A percentile compares a stretch with the other conserved stretches of the same genome.
Conservation (phyloP, 139 green algal species). For the Chlorella ohadii region DNA sequence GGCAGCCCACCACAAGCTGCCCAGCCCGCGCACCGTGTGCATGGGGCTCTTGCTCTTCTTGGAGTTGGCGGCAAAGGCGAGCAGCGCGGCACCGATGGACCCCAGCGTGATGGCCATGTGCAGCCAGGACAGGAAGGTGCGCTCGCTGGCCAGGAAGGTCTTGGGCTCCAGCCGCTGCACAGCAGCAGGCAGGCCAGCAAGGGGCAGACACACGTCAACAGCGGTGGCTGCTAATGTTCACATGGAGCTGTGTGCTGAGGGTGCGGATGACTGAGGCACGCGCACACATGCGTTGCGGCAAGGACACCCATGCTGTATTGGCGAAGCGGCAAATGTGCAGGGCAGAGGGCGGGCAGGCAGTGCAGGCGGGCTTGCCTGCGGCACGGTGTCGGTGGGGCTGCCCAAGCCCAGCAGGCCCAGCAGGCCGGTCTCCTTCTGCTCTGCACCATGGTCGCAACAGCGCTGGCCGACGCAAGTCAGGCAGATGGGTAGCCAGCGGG, state of each 20-base stretch:
- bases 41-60: constrained; percentile 33
- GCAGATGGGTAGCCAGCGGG: no score
- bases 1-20: no score
- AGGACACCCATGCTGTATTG: no score
- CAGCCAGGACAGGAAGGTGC: constrained; percentile 96
- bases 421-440: not conserved
- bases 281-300: no score
- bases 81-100: constrained; percentile 81
- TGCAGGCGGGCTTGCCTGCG: not conserved
- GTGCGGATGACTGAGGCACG: no score
- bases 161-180: constrained; percentile 88
- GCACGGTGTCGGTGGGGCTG: constrained; percentile 2
- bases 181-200: no score
- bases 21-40: constrained; percentile 31
- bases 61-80: constrained; percentile 66
- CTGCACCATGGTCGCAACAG: not conserved
- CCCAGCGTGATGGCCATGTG: constrained; percentile 94
- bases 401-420: constrained; percentile 10
- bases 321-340: no score
- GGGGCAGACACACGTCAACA: no score
- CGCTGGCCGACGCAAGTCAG: no score
- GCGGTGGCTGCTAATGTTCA: no score
- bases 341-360: no score
- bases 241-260: no score
- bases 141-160: constrained; percentile 94